phyloP scores from a whole-genome alignment of 805 yeast genomes.

The Ogataea philodendri region DNA sequence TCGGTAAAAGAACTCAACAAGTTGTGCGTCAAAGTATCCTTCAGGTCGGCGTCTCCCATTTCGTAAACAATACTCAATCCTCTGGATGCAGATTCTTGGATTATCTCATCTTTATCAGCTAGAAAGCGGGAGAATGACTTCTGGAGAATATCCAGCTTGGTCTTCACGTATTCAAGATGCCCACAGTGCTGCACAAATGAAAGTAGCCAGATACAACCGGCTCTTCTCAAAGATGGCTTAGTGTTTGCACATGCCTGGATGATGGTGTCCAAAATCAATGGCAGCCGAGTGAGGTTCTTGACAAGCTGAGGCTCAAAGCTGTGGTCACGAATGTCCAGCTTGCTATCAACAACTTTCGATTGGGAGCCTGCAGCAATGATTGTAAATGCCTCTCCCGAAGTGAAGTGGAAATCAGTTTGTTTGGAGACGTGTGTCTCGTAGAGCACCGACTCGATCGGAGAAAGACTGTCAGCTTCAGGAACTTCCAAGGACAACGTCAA shows the following conservation, averaged over 20 bases:
- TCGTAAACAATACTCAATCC: slow-evolving; percentile 85
- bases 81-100: slow-evolving; percentile 91
- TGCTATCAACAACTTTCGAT: slow-evolving; percentile 51
- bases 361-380: slow-evolving; percentile 74
- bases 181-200: slow-evolving; percentile 77
- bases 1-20: slow-evolving; percentile 78
- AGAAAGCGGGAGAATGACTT: slow-evolving; percentile 72
- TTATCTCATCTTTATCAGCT: slow-evolving; percentile 76
- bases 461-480: slow-evolving; percentile 24
- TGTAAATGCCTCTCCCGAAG: slow-evolving; percentile 81
- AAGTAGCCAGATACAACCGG: slow-evolving; percentile 83
- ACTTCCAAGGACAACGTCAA: slow-evolving; percentile 41
- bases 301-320: slow-evolving; percentile 13
- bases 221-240: slow-evolving; percentile 70
- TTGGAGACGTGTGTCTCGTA: slow-evolving; percentile 62
- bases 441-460: slow-evolving; percentile 41
- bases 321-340: slow-evolving; percentile 51
- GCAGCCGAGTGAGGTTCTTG: slow-evolving; percentile 11
- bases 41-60: slow-evolving; percentile 61
- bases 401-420: slow-evolving; percentile 71
- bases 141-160: slow-evolving; percentile 61
- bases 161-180: slow-evolving; percentile 39
- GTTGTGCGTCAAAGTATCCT: slow-evolving; percentile 70
- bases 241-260: slow-evolving; percentile 56
- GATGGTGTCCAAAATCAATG: slow-evolving; percentile 44